Conservation (phyloP, 2,329 filamentous ascomycete species). For the Colletotrichum caudatum region DNA sequence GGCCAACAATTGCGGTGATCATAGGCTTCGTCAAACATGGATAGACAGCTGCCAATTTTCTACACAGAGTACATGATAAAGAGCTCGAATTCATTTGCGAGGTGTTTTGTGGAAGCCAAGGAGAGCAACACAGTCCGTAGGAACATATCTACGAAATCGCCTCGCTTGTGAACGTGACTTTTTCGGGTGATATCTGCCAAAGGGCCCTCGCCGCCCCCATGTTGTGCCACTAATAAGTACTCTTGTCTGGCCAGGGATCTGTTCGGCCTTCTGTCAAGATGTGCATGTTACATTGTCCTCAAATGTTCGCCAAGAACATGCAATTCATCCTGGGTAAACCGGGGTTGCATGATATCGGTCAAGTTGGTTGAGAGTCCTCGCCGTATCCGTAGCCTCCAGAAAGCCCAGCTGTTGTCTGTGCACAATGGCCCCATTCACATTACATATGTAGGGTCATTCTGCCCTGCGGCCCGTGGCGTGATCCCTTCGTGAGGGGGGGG, state of each 20-base stretch:
- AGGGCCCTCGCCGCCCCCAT: neutral
- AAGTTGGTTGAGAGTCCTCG: slow-evolving; percentile 33
- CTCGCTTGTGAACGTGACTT: neutral
- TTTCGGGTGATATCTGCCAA: neutral
- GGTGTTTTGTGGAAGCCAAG: neutral
- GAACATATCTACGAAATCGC: neutral
- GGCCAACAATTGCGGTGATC: slow-evolving; percentile 7
- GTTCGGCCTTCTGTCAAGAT: neutral
- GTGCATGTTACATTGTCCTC: neutral
- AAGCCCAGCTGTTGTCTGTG: slow-evolving; percentile 32
- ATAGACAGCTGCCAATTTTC: neutral
- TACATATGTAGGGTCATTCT: neutral
- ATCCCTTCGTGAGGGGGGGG: slow-evolving; percentile 6
- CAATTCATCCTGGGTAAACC: slow-evolving; percentile 25
- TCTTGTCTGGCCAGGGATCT: neutral
- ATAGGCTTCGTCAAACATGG: slow-evolving; percentile 9
- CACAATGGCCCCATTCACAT: neutral
- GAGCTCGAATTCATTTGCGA: neutral
- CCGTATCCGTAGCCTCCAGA: slow-evolving; percentile 14
- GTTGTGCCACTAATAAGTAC: neutral
- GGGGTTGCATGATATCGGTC: neutral
- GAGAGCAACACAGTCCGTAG: neutral
- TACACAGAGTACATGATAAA: no score
- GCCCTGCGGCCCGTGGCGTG: slow-evolving; percentile 8
- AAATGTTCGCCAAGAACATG: neutral